Evolutionary conservation across 306 rosid genomes (phyloP), one percentile per base, ranked within the genome.

Genomic region (Quillaja saponaria): DNA sequence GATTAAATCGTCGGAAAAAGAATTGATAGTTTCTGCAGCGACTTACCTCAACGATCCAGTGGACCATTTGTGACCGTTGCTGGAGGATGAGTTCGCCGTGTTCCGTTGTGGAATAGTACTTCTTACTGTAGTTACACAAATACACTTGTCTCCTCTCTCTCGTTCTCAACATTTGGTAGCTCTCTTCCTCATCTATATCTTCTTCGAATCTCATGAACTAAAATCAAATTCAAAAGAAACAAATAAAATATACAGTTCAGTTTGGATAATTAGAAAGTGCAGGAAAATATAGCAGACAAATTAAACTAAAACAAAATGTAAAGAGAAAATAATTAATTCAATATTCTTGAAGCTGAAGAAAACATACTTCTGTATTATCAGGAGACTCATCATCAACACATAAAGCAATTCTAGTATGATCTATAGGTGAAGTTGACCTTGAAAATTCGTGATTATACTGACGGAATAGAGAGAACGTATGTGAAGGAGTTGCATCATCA

Each of bases 11-110:
- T 50, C 25, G 3, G 17, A 49, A 10, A 37, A 37, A 37, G 40
- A 37, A 37, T 37, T 45, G 34, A 34, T 47, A 17, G 41, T 8
- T 17, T 44, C 37, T 5, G 31, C 41, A 55, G 21, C 38, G 55
- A 82, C 61, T 71, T 39, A 88, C 86, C 87, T 86, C 89, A 77
- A 83, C 55, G 16, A 92, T 88, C 98, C 99, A 92, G 40, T 77
- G 85, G 72, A 86, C 65, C 87, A 86, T 89, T 31, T 71, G 68
- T 19, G 73, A 74, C 60, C 99, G 85, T 76, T 79, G 84, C 53
- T 81, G 85, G 63, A 82, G 82, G 58, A 88, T 79, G 7, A 83
- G 81, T 47, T 77, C 70, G 39, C 90, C 85, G 53, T 67, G 67
- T 25, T 86, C 78, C 54, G 85, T 68, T 41, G 77, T 37, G 63